Evolutionary conservation across 805 yeast genomes (phyloP).

Genomic region (Suhomyces sp.): DNA sequence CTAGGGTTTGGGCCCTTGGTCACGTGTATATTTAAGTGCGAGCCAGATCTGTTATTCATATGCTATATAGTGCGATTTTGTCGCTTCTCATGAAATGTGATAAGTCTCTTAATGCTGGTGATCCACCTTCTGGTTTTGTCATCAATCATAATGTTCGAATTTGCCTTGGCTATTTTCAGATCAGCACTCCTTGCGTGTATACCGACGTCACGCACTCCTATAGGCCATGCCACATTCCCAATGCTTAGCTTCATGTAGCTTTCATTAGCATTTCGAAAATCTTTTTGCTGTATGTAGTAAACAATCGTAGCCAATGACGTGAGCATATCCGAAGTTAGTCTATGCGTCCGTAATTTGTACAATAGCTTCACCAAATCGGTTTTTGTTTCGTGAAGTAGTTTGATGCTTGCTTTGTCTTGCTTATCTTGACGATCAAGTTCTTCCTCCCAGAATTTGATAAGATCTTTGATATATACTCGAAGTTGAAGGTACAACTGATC

Average conservation of each 20-base stretch:
- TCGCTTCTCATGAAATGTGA: constrained; percentile 49
- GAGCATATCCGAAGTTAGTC: constrained; percentile 44
- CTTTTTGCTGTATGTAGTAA: constrained; percentile 53
- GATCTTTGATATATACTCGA: constrained; percentile 45
- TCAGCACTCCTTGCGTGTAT: constrained; percentile 74
- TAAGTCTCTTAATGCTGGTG: constrained; percentile 65
- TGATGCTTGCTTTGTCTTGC: neutral
- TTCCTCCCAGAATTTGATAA: constrained; percentile 43
- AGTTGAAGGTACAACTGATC: constrained; percentile 37
- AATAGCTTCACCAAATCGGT: constrained; percentile 51
- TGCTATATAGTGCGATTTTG: neutral
- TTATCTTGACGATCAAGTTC: constrained; percentile 3
- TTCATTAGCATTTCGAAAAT: constrained; percentile 57
- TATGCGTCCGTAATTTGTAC: constrained; percentile 33
- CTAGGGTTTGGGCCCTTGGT: constrained; percentile 4
- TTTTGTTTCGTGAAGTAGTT: constrained; percentile 33
- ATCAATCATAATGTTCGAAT: constrained; percentile 75
- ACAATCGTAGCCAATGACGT: constrained; percentile 59
- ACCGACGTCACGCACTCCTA: constrained; percentile 76
- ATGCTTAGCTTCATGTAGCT: constrained; percentile 72
- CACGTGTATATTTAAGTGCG: neutral
- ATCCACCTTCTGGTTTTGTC: constrained; percentile 77
- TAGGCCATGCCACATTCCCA: constrained; percentile 92
- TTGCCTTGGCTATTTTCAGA: constrained; percentile 45
- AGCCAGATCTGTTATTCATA: neutral